Conservation (phyloP, 352 stramenopile genomes). For the Pythium volutum region DNA sequence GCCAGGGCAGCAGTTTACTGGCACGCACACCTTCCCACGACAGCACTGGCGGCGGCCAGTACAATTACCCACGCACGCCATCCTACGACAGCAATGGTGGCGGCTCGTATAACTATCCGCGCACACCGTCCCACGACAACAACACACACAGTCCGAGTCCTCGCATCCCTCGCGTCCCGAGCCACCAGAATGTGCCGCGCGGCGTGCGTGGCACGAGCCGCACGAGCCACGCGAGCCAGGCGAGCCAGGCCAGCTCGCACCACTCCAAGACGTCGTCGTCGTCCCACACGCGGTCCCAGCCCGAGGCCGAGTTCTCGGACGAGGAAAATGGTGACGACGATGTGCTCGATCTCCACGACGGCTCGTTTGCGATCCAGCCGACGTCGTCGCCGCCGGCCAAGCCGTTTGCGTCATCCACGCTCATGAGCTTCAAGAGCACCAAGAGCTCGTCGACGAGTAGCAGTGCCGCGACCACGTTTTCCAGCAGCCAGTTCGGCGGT, state of each 20-base stretch:
- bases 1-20: slow-evolving; percentile 16
- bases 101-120: neutral
- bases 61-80: neutral
- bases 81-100: neutral
- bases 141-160: slow-evolving; percentile 1
- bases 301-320: slow-evolving; percentile 30
- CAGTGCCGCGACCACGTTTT: neutral
- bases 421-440: slow-evolving; percentile 23
- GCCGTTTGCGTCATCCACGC: slow-evolving; percentile 8
- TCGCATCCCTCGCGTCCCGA: slow-evolving; percentile 14
- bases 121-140: neutral
- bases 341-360: slow-evolving; percentile 15
- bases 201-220: neutral
- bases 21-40: slow-evolving; percentile 1
- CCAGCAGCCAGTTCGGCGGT: slow-evolving; percentile 8
- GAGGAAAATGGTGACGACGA: slow-evolving; percentile 25
- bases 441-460: neutral
- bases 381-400: slow-evolving; percentile 11
- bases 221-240: neutral
- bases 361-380: slow-evolving; percentile 10
- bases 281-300: slow-evolving; percentile 22
- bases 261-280: slow-evolving; percentile 5
- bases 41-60: neutral
- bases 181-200: slow-evolving; percentile 1
- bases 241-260: slow-evolving; percentile 11